A percentile compares a stretch with the other conserved stretches of the same genome.
phyloP scores from a whole-genome alignment of 345 rosid species.

The Ceriops decandra region DNA sequence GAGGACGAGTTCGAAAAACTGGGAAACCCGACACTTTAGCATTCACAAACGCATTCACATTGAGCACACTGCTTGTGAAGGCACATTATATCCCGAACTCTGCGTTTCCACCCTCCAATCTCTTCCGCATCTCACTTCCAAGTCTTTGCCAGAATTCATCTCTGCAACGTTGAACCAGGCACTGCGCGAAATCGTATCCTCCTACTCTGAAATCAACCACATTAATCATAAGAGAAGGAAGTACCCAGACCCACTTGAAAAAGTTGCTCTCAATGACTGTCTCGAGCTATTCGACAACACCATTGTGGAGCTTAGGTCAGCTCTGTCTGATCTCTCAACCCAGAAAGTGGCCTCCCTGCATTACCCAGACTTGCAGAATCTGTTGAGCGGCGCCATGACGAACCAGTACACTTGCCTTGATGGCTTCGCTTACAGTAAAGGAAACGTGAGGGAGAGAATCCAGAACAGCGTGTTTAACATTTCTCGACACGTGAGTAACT shows the following conservation, averaged over 20 bases:
- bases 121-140: conserved; percentile 41
- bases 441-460: conserved; percentile 36
- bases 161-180: conserved; percentile 51
- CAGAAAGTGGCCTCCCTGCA: conserved; percentile 24
- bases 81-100: conserved; percentile 52
- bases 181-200: conserved; percentile 38
- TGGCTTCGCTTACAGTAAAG: conserved; percentile 50
- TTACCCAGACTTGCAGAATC: conserved; percentile 50
- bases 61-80: conserved; percentile 41
- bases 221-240: conserved; percentile 22
- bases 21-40: conserved; percentile 26
- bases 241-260: conserved; percentile 33
- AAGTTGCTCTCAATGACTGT: conserved; percentile 59
- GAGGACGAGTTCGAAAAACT: conserved; percentile 9
- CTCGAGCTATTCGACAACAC: conserved; percentile 53
- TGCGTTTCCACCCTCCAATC: conserved; percentile 55
- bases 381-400: conserved; percentile 71
- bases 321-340: conserved; percentile 43
- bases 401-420: conserved; percentile 91
- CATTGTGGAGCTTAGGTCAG: conserved; percentile 38
- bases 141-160: conserved; percentile 28
- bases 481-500: conserved; percentile 57
- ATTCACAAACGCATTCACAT: conserved; percentile 28
- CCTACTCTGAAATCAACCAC: conserved; percentile 44
- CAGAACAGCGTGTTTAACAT: conserved; percentile 45